A percentile compares a stretch with the other conserved stretches of the same genome.
phyloP scores from a whole-genome alignment of 805 yeast genomes.

The Yarrowia hollandica region DNA sequence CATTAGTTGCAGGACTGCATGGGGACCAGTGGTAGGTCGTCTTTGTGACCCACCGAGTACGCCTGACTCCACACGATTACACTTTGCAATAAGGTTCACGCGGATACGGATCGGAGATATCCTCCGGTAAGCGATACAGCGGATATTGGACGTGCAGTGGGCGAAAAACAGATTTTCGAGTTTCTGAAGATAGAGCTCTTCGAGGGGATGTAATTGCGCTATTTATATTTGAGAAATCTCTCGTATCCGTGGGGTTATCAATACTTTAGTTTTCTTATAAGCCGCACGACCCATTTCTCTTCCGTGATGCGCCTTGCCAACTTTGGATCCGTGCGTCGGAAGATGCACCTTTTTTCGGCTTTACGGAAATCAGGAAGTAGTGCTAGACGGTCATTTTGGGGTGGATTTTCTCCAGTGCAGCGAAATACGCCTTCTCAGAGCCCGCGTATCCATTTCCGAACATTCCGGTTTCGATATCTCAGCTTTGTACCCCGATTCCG shows the following conservation, averaged over 20 bases:
- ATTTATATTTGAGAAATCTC: too few relatives aligned
- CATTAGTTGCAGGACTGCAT: not conserved
- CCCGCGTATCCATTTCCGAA: not conserved
- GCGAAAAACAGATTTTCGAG: too few relatives aligned
- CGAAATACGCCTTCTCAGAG: not conserved
- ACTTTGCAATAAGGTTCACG: not conserved
- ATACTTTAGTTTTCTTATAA: too few relatives aligned
- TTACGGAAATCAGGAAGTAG: too few relatives aligned
- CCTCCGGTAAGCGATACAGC: too few relatives aligned
- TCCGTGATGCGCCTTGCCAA: not conserved
- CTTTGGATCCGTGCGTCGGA: not conserved
- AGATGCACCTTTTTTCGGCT: not conserved
- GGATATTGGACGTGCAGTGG: too few relatives aligned
- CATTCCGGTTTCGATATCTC: not conserved
- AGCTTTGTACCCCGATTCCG: too few relatives aligned
- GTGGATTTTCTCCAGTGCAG: too few relatives aligned
- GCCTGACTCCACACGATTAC: not conserved
- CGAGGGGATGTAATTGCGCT: too few relatives aligned
- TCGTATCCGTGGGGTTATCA: too few relatives aligned
- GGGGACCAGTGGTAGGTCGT: not conserved
- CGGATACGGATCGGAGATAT: conserved; percentile 24
- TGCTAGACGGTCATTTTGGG: too few relatives aligned
- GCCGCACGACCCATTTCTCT: conserved; percentile 1
- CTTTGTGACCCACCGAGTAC: conserved; percentile 19
- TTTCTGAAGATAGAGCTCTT: too few relatives aligned